Base-by-base conservation (phyloP, 345 rosid species). In the Pistacia vera region DNA sequence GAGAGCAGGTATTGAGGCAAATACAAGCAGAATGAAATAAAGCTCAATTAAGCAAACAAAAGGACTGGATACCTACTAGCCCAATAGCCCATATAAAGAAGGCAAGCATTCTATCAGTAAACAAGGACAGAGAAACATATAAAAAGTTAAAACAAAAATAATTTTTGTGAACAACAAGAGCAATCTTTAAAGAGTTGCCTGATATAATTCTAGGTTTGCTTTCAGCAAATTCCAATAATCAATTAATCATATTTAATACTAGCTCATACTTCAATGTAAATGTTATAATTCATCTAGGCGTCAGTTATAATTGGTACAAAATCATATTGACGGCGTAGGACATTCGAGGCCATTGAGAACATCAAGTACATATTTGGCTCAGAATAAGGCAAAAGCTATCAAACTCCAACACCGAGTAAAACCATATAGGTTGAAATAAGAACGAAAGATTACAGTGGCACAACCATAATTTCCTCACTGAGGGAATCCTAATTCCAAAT, bases 201-300 rank as follows among this genome's bases (percentile, higher is more conserved):
- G 44, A 30, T 10, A 16, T 17, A 4, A 56, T 70, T 36, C 46
- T 44, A 30, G 8, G 62, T 54, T 70, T n/a, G n/a, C 55, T 58
- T 57, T 58, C 57, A 41, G 54, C 52, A 38, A 55, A 70, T 56
- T 60, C 22, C 66, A 61, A 28, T 18, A 22, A 28, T 72, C 60
- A 11, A 61, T 16, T 18, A 22, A 28, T 72, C 60, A 11, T 33
- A 20, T 18, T 59, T 6, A 9, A 71, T 16, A 33, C 6, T 5
- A 8, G 28, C 9, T 52, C 28, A 59, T 58, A 22, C 66, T 59
- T 59, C 11, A 8, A 59, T 4, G 28, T 25, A 48, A 59, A 44
- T 17, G 57, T 61, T 72, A 25, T 17, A 30, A 28, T n/a, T 38
- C 20, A 3, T 44, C 22, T 44, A 8, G 22, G 38, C 66, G 46